Conservation (phyloP, 2,329 filamentous ascomycete genomes). For the Stylonectria norvegica region DNA sequence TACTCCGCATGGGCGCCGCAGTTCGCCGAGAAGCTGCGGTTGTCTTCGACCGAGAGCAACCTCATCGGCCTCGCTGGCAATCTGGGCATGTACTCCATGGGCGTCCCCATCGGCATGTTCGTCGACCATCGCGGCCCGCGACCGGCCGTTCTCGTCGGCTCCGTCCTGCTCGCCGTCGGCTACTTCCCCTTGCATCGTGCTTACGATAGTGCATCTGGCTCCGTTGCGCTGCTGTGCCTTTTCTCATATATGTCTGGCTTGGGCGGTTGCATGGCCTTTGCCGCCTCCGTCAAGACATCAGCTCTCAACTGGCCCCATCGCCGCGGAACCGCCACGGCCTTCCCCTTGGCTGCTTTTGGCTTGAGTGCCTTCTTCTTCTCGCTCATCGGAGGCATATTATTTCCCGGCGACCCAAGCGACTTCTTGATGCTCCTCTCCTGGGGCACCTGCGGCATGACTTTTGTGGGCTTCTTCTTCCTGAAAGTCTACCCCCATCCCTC, state of each 20-base stretch:
- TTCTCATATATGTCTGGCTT: constrained; percentile 83
- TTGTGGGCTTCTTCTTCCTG: constrained; percentile 81
- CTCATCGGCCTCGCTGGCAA: constrained; percentile 84
- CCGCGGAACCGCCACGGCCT: constrained; percentile 89
- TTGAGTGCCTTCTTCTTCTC: constrained; percentile 97
- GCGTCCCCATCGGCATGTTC: constrained; percentile 83
- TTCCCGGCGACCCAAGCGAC: constrained; percentile 77
- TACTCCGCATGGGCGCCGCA: constrained; percentile 98
- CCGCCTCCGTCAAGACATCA: constrained; percentile 78
- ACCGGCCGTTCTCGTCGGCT: constrained; percentile 72
- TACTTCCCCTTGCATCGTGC: constrained; percentile 84
- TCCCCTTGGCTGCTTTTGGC: constrained; percentile 89
- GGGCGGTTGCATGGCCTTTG: constrained; percentile 89
- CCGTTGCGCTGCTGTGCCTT: constrained; percentile 66
- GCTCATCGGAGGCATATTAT: constrained; percentile 68
- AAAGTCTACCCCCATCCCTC: constrained; percentile 58
- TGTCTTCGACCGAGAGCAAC: constrained; percentile 91
- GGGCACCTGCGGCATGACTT: constrained; percentile 73
- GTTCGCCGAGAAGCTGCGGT: constrained; percentile 79
- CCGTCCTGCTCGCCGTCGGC: constrained; percentile 67
- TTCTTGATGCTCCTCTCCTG: constrained; percentile 77
- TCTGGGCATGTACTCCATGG: constrained; percentile 88
- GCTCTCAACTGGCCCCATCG: constrained; percentile 90
- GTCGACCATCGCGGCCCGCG: constrained; percentile 80
- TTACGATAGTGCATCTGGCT: constrained; percentile 64